Evolutionary conservation across 1,139 yeast species (phyloP).

Genomic region (Pichia inconspicua): DNA sequence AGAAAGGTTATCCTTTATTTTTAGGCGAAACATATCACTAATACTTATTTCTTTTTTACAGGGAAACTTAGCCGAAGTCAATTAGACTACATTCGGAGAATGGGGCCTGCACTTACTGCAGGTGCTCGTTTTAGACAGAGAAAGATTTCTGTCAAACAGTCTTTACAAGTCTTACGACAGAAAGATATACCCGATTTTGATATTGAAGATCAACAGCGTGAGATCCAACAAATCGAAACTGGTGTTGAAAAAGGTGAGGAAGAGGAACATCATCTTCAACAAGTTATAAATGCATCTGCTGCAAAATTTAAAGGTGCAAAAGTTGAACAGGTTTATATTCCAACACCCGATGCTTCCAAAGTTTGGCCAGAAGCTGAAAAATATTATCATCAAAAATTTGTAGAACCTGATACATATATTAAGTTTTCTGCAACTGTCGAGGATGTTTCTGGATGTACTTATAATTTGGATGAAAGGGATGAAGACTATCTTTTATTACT

Average conservation of each 20-base stretch:
- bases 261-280: slow-evolving; percentile 92
- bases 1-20: neutral
- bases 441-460: slow-evolving; percentile 80
- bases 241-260: slow-evolving; percentile 98
- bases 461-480: slow-evolving; percentile 87
- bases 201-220: slow-evolving; percentile 70
- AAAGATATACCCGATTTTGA: slow-evolving; percentile 76
- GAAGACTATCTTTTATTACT: slow-evolving; percentile 50
- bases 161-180: slow-evolving; percentile 72
- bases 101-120: slow-evolving; percentile 29
- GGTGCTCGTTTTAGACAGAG: slow-evolving; percentile 83
- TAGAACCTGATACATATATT: slow-evolving; percentile 72
- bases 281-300: slow-evolving; percentile 73
- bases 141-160: slow-evolving; percentile 84
- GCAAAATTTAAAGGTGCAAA: slow-evolving; percentile 49
- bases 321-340: slow-evolving; percentile 70
- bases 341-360: slow-evolving; percentile 92
- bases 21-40: neutral
- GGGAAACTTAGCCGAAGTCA: neutral
- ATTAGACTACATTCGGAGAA: slow-evolving; percentile 4
- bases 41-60: neutral
- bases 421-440: slow-evolving; percentile 92
- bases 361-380: slow-evolving; percentile 71
- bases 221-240: slow-evolving; percentile 83
- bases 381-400: slow-evolving; percentile 61